Evolutionary conservation across 768 basidiomycete genomes (phyloP), one percentile per base, ranked within the genome.

Genomic region (Pluteus cervinus): DNA sequence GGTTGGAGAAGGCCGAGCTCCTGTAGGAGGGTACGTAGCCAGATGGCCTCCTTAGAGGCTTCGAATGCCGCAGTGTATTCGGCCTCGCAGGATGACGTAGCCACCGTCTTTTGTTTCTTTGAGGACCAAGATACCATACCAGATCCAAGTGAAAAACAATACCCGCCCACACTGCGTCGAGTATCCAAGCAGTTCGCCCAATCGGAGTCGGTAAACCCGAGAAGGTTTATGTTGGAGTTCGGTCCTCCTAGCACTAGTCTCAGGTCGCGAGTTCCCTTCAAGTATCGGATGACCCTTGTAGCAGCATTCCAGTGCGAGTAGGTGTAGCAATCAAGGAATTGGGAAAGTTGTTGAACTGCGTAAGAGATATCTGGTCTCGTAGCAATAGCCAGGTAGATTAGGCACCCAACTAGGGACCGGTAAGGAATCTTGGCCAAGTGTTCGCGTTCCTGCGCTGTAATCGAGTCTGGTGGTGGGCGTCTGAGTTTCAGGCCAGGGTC

Each of bases 41-140:
- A 70, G 4, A 62, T n/a, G 0, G 48, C 52, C 37, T 66, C 54
- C 29, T 56, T 47, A 0, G 48, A 20, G 1, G 61, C 57, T 36
- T 65, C 53, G 2, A 49, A 39, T 0, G 47, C 45, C 0, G 64
- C 60, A 10, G 63, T 54, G 44, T 64, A 68, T 44, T 69, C 64
- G 0, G 63, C 60, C 39, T 71, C 58, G 7, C 54, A 56, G 0
- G 63, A 61, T 0, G 63, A 70, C 1, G 48, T 38, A 0, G 68
- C 42, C 23, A 66, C 47, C 1, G 51, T 49, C 1, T 45, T 28
- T 47, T 71, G 69, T 22, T 54, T 44, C 12, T 32, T 18, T 7
- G 26, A 29, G 24, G 15, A 17, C 42, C 51, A 57, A 1, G 53
- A 46, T 4, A 53, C 25, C 2, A 44, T 10, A 4, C 52, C 53